Conservation (phyloP, 345 rosid species). For the Populus ilicifolia region DNA sequence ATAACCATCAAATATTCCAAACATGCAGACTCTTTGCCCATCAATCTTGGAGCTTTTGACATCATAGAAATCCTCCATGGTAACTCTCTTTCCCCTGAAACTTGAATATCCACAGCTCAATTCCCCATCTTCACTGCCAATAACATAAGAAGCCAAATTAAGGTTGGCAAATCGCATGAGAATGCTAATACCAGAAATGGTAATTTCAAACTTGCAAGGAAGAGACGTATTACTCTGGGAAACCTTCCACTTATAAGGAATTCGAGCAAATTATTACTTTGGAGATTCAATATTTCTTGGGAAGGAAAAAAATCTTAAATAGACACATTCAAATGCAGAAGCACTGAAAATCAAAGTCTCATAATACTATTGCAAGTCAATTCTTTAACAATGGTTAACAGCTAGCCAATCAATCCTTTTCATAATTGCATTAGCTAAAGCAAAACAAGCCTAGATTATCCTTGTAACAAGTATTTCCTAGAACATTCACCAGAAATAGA, state of each 20-base stretch:
- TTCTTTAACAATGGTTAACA: background rate
- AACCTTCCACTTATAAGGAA: background rate
- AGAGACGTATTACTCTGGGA: background rate
- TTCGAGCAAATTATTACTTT: background rate
- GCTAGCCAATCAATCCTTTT: background rate
- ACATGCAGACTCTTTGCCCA: conserved; percentile 78
- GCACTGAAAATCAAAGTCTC: background rate
- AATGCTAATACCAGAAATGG: background rate
- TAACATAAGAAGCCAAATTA: conserved; percentile 12
- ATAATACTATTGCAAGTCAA: background rate
- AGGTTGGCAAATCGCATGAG: background rate
- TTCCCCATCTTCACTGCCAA: conserved; percentile 78
- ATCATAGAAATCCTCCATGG: conserved; percentile 95
- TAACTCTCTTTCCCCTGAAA: conserved; percentile 90
- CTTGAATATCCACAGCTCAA: conserved; percentile 94
- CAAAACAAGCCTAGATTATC: background rate
- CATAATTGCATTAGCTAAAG: background rate
- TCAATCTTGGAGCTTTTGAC: conserved; percentile 64
- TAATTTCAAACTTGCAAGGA: background rate
- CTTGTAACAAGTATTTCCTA: background rate
- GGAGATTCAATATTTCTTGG: background rate
- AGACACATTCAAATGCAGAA: background rate
- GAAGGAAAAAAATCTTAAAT: background rate
- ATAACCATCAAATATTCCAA: conserved; percentile 98
- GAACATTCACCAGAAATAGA: background rate